Conservation (phyloP, 176 grass and related monocot species). For the Elaeis guineensis region DNA sequence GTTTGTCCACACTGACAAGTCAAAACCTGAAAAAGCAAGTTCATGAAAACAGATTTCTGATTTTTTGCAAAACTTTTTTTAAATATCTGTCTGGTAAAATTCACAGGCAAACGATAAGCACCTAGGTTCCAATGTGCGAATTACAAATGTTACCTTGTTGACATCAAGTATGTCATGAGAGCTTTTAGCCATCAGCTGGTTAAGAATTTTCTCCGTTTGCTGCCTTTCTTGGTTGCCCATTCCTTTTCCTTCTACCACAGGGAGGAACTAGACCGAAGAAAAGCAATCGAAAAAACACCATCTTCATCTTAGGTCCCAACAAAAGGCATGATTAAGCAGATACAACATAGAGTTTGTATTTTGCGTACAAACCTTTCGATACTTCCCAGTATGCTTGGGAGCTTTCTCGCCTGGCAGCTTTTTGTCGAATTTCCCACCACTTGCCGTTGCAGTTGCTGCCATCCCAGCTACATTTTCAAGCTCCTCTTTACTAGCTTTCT, state of each 20-base stretch:
- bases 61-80: too few species aligned
- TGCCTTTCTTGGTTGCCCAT: slow-evolving; percentile 56
- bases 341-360: too few species aligned
- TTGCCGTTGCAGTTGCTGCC: slow-evolving; percentile 80
- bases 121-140: neutral
- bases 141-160: slow-evolving; percentile 47
- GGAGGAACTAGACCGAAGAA: slow-evolving; percentile 45
- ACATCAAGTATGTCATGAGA: slow-evolving; percentile 60
- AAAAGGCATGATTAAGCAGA: too few species aligned
- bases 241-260: slow-evolving; percentile 69
- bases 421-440: slow-evolving; percentile 84
- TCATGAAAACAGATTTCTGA: too few species aligned
- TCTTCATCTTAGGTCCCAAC: too few species aligned
- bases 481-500: slow-evolving; percentile 73
- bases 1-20: too few species aligned
- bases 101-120: too few species aligned
- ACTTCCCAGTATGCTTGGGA: slow-evolving; percentile 75
- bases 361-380: slow-evolving; percentile 49
- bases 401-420: slow-evolving; percentile 86
- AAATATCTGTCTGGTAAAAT: too few species aligned
- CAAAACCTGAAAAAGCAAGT: too few species aligned
- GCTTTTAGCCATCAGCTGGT: slow-evolving; percentile 48
- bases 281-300: neutral
- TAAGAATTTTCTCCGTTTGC: slow-evolving; percentile 69
- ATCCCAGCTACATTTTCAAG: slow-evolving; percentile 79